Base-by-base conservation (phyloP, 176 grass and related monocot genomes). In the Ananas comosus region DNA sequence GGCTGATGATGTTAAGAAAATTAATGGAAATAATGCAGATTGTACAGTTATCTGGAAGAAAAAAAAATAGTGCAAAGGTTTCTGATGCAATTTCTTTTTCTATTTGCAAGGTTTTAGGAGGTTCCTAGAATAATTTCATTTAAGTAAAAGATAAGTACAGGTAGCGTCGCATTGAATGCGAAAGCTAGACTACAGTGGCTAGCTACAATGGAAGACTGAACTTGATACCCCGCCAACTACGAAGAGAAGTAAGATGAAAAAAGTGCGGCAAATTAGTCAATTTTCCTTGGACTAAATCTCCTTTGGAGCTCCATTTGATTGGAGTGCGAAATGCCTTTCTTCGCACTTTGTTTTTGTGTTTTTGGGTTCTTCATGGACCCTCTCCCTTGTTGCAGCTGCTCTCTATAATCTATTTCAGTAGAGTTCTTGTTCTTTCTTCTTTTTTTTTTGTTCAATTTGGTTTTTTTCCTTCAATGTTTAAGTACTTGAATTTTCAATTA, bases 401-500 rank as follows among this genome's bases (percentile, higher is more conserved):
- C 47, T 21, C 22, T 18, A 58, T 64, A 67, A 51, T 70, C 59
- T 74, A 65, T 19, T 17, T 77, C 33, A 67, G 47, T 16, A 69
- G 67, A 67, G 3, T 53, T 61, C 12, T 70, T 11, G 70, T 22
- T 16, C 1, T 65, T 0, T 63, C 22, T 23, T 23, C 22, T 23
- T 73, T 66, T 51, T 49, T 14, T 64, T 13, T 16, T 80, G 10
- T 54, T 69, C 42, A 48, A 57, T 12, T 6, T 23, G 12, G 25
- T 54, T 72, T 56, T 21, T 48, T 53, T n/a, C 23, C 25, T 27
- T 2, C 49, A 75, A 47, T 65, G 70, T 42, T 73, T 51, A 23
- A 72, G 33, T 59, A 73, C 67, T 78, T 81, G 24, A 50, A 42
- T 42, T 42, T 42, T 66, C 79, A 77, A 71, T 74, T 49, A 79